Evolutionary conservation across 176 grass and related monocot genomes (phyloP).

Genomic region (Avena eriantha): DNA sequence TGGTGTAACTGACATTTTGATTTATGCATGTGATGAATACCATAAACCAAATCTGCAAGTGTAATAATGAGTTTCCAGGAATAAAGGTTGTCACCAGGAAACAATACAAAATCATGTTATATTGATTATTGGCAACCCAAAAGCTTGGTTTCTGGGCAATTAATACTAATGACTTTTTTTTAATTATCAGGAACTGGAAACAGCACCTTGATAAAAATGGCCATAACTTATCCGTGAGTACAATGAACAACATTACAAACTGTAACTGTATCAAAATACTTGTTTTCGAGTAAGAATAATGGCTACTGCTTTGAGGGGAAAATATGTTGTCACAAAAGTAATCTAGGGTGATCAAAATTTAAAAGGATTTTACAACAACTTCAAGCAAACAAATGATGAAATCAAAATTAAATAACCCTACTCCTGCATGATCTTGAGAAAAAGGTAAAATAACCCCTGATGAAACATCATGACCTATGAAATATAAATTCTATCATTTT

Average conservation of each 20-base stretch:
- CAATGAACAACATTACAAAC: constrained; percentile 30
- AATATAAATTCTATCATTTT: neutral
- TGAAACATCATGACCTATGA: neutral
- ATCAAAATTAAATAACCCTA: neutral
- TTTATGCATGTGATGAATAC: constrained; percentile 1
- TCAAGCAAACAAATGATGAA: constrained; percentile 13
- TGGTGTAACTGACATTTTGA: constrained; percentile 5
- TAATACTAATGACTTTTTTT: neutral
- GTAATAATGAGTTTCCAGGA: neutral
- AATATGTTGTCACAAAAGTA: constrained; percentile 3
- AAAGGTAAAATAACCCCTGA: neutral
- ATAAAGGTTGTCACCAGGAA: neutral
- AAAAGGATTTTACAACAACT: neutral
- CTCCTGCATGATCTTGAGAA: neutral
- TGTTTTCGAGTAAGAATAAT: neutral
- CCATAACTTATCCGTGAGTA: neutral
- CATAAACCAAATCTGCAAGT: neutral
- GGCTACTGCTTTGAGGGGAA: neutral
- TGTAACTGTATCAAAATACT: neutral
- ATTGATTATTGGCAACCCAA: neutral
- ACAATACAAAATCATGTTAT: neutral
- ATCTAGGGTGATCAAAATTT: neutral
- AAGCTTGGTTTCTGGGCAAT: constrained; percentile 13
- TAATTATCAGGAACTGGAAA: neutral
- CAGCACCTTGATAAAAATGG: neutral